phyloP scores from a whole-genome alignment of 2,329 filamentous ascomycete species.

The Fusarium napiforme region DNA sequence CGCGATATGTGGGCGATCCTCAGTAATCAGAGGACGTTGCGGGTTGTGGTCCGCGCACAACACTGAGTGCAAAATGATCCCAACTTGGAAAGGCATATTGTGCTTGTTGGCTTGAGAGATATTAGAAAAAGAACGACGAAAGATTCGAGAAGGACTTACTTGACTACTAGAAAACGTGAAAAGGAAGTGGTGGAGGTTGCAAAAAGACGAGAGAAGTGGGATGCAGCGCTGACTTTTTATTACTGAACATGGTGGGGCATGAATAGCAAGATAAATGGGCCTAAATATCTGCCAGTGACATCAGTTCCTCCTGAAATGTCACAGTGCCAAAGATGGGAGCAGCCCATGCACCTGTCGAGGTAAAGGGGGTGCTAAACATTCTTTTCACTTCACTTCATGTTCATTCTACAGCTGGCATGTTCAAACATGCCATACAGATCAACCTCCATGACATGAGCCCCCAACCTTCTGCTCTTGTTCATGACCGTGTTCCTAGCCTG shows the following conservation, averaged over 20 bases:
- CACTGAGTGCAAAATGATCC: too few species aligned
- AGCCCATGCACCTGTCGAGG: background rate
- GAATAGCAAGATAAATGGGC: background rate
- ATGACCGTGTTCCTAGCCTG: background rate
- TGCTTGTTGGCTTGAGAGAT: background rate
- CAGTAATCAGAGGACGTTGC: background rate
- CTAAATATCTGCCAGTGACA: background rate
- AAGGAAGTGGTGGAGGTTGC: background rate
- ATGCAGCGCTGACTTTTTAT: background rate
- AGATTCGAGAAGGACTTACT: background rate
- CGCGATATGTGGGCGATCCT: too few species aligned
- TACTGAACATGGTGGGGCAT: background rate
- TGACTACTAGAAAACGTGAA: too few species aligned
- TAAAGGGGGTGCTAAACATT: background rate
- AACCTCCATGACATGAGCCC: accelerated
- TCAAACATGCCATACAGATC: too few species aligned
- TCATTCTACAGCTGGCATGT: accelerated
- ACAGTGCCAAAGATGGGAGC: background rate
- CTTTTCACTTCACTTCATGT: accelerated
- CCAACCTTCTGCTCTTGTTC: background rate
- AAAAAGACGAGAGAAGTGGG: background rate
- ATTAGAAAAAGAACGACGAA: background rate
- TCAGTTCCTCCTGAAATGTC: background rate
- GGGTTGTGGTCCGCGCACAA: background rate
- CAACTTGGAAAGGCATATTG: background rate